Evolutionary conservation across 441 rosid species (phyloP).

Genomic region (Erodium chrysanthum): DNA sequence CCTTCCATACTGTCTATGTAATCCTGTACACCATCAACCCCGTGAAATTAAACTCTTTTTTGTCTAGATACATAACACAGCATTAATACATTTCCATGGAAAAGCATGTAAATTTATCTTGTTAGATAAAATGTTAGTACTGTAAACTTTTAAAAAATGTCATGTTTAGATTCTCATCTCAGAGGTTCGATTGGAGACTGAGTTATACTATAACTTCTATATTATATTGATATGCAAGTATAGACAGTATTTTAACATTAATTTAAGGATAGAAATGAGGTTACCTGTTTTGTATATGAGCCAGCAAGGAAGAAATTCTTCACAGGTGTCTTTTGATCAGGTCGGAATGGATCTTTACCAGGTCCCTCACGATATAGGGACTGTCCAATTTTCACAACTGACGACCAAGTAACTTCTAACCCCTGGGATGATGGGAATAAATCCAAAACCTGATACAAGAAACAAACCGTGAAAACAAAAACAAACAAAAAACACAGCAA

Average conservation of each 20-base stretch:
- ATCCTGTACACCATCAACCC: slow-evolving; percentile 40
- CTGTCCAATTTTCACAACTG: slow-evolving; percentile 85
- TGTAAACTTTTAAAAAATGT: background rate
- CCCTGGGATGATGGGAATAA: slow-evolving; percentile 86
- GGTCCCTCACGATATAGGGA: slow-evolving; percentile 89
- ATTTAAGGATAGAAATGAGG: background rate
- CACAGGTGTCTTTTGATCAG: slow-evolving; percentile 87
- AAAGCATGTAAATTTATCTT: background rate
- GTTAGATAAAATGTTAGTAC: background rate
- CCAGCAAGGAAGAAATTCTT: slow-evolving; percentile 90
- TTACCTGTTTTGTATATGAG: slow-evolving; percentile 89
- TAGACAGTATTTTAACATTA: no score
- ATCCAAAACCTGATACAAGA: slow-evolving; percentile 47
- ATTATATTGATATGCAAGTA: no score
- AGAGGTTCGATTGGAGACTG: no score
- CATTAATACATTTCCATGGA: background rate
- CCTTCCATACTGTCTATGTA: slow-evolving; percentile 99
- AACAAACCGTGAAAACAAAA: slow-evolving; percentile 5
- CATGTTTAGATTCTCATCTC: no score
- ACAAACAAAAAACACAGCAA: no score
- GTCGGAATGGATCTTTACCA: slow-evolving; percentile 88
- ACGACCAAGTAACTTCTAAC: slow-evolving; percentile 76
- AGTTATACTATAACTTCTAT: background rate
- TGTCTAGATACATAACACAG: background rate
- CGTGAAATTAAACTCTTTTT: background rate